Evolutionary conservation across 768 basidiomycete genomes (phyloP).

Genomic region (Pisolithus tinctorius): DNA sequence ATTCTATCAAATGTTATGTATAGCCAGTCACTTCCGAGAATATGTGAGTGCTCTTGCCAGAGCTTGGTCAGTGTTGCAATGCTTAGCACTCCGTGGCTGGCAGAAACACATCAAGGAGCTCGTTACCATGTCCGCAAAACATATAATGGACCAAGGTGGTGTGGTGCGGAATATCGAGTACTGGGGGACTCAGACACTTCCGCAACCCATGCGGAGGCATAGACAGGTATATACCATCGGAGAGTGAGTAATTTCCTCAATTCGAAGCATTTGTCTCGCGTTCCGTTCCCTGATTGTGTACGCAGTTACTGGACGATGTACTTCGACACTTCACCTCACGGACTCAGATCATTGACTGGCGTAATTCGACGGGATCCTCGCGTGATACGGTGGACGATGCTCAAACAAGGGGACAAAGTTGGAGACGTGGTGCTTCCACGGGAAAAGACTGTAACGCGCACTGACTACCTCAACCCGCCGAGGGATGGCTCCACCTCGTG

Average conservation of each 20-base stretch:
- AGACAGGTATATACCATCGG: constrained; percentile 50
- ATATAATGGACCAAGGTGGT: constrained; percentile 69
- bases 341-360: constrained; percentile 54
- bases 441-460: constrained; percentile 34
- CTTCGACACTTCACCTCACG: constrained; percentile 79
- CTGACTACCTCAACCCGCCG: constrained; percentile 17
- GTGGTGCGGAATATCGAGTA: constrained; percentile 77
- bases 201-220: constrained; percentile 66
- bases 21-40: constrained; percentile 66
- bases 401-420: constrained; percentile 69
- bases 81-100: background rate
- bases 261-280: background rate
- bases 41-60: constrained; percentile 44
- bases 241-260: constrained; percentile 56
- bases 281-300: constrained; percentile 1
- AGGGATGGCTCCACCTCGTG: constrained; percentile 15
- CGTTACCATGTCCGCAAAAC: constrained; percentile 61
- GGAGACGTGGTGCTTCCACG: constrained; percentile 58
- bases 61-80: background rate
- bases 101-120: constrained; percentile 73
- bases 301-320: constrained; percentile 84
- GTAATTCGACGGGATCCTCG: constrained; percentile 74
- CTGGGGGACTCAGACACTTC: constrained; percentile 67
- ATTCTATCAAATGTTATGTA: constrained; percentile 83
- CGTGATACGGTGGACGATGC: constrained; percentile 74